Conservation (phyloP, 306 rosid genomes). For the Rosa chinensis region DNA sequence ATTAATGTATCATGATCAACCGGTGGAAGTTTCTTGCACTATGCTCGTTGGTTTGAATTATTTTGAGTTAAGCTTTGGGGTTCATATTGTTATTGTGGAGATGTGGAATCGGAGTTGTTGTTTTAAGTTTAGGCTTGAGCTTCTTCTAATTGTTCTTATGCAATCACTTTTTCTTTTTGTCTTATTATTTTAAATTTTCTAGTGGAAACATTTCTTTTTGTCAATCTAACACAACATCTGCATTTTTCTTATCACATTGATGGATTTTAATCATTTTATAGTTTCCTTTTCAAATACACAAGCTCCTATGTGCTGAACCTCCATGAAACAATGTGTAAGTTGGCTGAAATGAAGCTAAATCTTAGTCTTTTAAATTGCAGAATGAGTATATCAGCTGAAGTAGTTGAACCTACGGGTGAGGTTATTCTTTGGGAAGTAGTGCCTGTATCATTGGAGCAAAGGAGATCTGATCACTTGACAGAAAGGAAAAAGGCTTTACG, state of each 20-base stretch:
- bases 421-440: conserved; percentile 32
- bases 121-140: background rate
- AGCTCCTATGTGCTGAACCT: background rate
- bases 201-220: background rate
- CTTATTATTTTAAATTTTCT: background rate
- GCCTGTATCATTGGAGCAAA: conserved; percentile 30
- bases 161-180: background rate
- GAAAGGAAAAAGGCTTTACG: conserved; percentile 50
- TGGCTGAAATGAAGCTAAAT: background rate
- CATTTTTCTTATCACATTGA: background rate
- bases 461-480: conserved; percentile 35
- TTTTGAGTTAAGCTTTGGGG: background rate
- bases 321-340: background rate
- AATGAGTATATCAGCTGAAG: conserved; percentile 47
- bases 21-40: background rate
- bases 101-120: background rate
- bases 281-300: background rate
- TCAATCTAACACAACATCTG: background rate
- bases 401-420: conserved; percentile 30
- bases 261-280: background rate
- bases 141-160: background rate
- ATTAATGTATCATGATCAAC: background rate
- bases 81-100: background rate
- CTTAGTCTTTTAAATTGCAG: conserved; percentile 32
- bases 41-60: background rate